Evolutionary conservation across 2,329 filamentous ascomycete genomes (phyloP), one percentile per base, ranked within the genome.

Genomic region (Venturia carpophila): DNA sequence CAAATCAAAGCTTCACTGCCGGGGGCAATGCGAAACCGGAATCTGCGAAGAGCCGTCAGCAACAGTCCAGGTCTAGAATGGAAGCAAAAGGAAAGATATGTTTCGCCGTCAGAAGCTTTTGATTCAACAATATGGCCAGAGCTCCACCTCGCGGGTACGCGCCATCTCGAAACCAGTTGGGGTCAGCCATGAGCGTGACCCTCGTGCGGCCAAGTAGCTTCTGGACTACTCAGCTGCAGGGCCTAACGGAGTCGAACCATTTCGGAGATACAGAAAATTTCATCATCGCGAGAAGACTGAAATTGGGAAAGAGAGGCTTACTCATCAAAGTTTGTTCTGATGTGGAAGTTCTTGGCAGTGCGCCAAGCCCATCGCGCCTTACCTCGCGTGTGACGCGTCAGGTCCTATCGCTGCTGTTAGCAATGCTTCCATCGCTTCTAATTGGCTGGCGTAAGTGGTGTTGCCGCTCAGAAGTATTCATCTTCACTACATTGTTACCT

Each of bases 301-400:
- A 58, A n/a, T 24, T 34, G 17, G 19, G 30, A 37, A 56, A 56
- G 24, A 10, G 17, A 56, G 49, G 49, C 49, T 56, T 56, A 56
- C 49, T 56, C 49, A 56, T 34, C 24, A 56, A 34, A 34, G n/a
- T 34, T 34, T 4, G 49, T 30, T 56, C 27, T 5, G n/a, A 56
- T 56, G 27, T 9, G 49, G 49, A 56, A 34, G 27, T 56, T 56
- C 49, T 56, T 56, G 49, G 49, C 49, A 56, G 27, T 37, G 17
- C n/a, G 24, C 49, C 24, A 56, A 56, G 49, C n/a, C 45, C 30
- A 21, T 11, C 52, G 30, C 27, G 11, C 11, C 24, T 27, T 27
- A 21, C 24, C 47, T 52, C 17, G 42, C 21, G 10, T 21, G 27
- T 5, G 24, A 27, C 47, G 21, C 47, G 24, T 52, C 21, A 15